Base-by-base conservation (phyloP, 2,329 filamentous ascomycete genomes). In the Coniochaeta ligniaria region DNA sequence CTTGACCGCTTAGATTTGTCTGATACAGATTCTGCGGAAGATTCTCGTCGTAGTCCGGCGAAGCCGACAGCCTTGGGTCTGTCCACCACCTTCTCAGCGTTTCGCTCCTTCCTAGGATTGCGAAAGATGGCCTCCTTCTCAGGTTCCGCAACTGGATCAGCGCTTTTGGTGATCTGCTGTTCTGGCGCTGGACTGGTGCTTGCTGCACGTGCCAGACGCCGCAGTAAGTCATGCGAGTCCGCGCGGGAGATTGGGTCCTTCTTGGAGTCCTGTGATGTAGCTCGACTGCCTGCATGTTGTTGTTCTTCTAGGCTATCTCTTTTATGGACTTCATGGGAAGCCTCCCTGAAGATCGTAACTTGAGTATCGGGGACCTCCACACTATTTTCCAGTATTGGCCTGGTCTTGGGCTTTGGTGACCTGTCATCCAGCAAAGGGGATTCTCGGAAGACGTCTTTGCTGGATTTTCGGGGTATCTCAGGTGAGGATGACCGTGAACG, bases 1-100 rank as follows among this genome's bases (percentile, higher is more conserved):
- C 79, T 82, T 38, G 75, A 76, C 60, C 75, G 73, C 70, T 83
- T 82, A 35, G 75, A 76, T 60, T 83, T 83, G 64, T 78, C 77
- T 64, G 74, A 75, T 57, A 72, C 66, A 47, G 81, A 82, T 56
- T 82, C 81, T 28, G 70, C 71, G 2, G 81, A 83, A 14, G 71
- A 67, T 59, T 69, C 72, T 59, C 78, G 75, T 45, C 70, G 72
- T 43, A 83, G 66, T 35, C 76, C 76, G 6, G 72, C 69, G 66
- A 83, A 83, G 56, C 76, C 79, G 38, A 83, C 80, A 22, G 75
- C 76, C 60, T 71, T 76, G 17, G 56, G 57, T 24, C 66, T 66
- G 59, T 63, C 60, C 68, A 67, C 58, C 59, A 61, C 62, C 56
- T 59, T 62, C 61, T 31, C 60, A 33, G 50, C 58, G 61, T 58